Percentiles rank a stretch among this genome's conserved stretches.
Evolutionary conservation across 768 basidiomycete genomes (phyloP).

Genomic region (Royoungia palumana): DNA sequence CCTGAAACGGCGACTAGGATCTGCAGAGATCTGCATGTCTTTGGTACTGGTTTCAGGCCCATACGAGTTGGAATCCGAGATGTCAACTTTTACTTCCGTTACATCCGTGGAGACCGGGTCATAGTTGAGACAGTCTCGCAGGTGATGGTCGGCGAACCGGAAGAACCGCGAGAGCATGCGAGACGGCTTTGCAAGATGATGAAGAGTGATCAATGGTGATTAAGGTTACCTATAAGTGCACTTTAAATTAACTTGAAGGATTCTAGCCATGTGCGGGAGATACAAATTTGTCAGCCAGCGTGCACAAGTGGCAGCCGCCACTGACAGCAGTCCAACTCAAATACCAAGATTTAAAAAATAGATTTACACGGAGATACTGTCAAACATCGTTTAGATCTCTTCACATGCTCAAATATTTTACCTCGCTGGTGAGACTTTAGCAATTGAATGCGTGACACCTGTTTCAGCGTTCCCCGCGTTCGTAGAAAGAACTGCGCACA

Average conservation of each 20-base stretch:
- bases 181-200: constrained; percentile 19
- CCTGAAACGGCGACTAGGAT: constrained; percentile 23
- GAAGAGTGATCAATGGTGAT: not conserved
- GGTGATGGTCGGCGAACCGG: constrained; percentile 9
- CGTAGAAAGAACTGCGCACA: constrained; percentile 10
- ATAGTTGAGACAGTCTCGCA: constrained; percentile 16
- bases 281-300: too few species aligned
- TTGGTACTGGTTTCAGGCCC: constrained; percentile 11
- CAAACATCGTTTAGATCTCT: constrained; percentile 12
- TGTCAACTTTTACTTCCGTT: constrained; percentile 5
- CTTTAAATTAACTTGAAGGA: too few species aligned
- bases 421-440: constrained; percentile 21
- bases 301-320: too few species aligned
- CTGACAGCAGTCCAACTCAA: not conserved
- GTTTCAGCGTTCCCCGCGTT: constrained; percentile 24
- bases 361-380: constrained; percentile 9
- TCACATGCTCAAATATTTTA: constrained; percentile 24
- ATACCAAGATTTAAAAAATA: constrained; percentile 1
- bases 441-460: constrained; percentile 23
- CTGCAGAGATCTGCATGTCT: constrained; percentile 19
- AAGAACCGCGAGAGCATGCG: not conserved
- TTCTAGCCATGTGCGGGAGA: too few species aligned
- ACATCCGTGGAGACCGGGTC: constrained; percentile 15
- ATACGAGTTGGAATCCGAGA: constrained; percentile 15
- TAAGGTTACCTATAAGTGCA: constrained; percentile 2